A percentile compares a stretch with the other conserved stretches of the same genome.
Conservation (phyloP, 2,329 filamentous ascomycete species). For the Neocatenulostroma microsporum region DNA sequence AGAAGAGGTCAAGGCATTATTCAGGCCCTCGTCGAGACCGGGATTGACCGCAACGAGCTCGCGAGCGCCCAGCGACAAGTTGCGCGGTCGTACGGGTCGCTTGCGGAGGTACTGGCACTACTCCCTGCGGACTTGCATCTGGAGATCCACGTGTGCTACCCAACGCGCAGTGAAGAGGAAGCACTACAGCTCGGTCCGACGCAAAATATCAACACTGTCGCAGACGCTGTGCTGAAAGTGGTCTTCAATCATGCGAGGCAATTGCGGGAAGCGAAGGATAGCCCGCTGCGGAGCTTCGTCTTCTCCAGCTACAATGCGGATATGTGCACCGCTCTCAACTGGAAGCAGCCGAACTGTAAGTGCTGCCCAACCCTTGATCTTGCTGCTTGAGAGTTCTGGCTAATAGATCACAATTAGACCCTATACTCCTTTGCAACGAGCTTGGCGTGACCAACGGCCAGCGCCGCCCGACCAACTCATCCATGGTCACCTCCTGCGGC, state of each 20-base stretch:
- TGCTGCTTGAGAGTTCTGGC: too few species aligned
- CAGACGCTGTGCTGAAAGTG: slow-evolving; percentile 71
- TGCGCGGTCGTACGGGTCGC: slow-evolving; percentile 64
- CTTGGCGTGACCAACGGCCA: slow-evolving; percentile 38
- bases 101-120: slow-evolving; percentile 66
- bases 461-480: slow-evolving; percentile 5
- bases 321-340: slow-evolving; percentile 90
- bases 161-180: slow-evolving; percentile 65
- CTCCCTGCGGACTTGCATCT: slow-evolving; percentile 76
- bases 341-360: slow-evolving; percentile 95
- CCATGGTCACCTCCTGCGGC: slow-evolving; percentile 52
- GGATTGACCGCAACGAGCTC: slow-evolving; percentile 36
- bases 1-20: slow-evolving; percentile 20
- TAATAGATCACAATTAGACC: too few species aligned
- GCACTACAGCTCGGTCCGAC: slow-evolving; percentile 62
- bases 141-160: slow-evolving; percentile 88
- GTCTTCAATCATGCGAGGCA: slow-evolving; percentile 86
- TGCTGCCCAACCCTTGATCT: too few species aligned
- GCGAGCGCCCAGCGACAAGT: slow-evolving; percentile 64
- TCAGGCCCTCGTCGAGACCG: slow-evolving; percentile 21
- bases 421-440: slow-evolving; percentile 91
- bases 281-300: slow-evolving; percentile 75
- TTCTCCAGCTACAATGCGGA: slow-evolving; percentile 90
- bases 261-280: slow-evolving; percentile 57
- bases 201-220: slow-evolving; percentile 76